phyloP scores from a whole-genome alignment of 306 rosid genomes.

The Acacia crassicarpa region DNA sequence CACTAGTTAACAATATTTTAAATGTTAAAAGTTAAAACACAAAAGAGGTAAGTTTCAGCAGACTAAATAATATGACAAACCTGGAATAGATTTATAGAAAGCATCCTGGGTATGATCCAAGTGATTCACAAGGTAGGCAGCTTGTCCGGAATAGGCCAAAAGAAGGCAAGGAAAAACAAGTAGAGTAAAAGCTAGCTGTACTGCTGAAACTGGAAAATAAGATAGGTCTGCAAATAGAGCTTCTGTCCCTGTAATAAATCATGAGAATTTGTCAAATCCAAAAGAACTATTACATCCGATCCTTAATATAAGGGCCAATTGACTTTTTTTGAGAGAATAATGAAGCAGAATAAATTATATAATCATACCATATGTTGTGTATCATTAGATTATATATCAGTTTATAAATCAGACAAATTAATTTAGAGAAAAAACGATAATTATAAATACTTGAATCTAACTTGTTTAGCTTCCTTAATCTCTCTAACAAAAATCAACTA shows the following conservation, averaged over 20 bases:
- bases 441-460: no score
- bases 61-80: constrained; percentile 41
- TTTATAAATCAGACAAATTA: no score
- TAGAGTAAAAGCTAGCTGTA: constrained; percentile 89
- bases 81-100: constrained; percentile 93
- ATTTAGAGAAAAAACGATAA: no score
- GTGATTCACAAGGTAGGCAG: constrained; percentile 82
- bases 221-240: constrained; percentile 95
- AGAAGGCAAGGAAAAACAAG: constrained; percentile 98
- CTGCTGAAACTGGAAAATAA: constrained; percentile 94
- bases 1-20: not conserved
- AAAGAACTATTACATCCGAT: not conserved
- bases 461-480: no score
- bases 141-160: constrained; percentile 93
- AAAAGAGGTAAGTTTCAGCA: not conserved
- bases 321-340: no score
- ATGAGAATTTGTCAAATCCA: constrained; percentile 34
- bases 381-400: no score
- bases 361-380: no score
- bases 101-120: constrained; percentile 49
- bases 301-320: no score
- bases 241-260: constrained; percentile 81
- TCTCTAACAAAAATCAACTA: no score
- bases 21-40: not conserved
- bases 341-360: no score